These are phyloP conservation scores for Zasmidium citrigriseum DNA, from an alignment of 2,329 filamentous ascomycete genomes.

Conservation along the genomic window DNA sequence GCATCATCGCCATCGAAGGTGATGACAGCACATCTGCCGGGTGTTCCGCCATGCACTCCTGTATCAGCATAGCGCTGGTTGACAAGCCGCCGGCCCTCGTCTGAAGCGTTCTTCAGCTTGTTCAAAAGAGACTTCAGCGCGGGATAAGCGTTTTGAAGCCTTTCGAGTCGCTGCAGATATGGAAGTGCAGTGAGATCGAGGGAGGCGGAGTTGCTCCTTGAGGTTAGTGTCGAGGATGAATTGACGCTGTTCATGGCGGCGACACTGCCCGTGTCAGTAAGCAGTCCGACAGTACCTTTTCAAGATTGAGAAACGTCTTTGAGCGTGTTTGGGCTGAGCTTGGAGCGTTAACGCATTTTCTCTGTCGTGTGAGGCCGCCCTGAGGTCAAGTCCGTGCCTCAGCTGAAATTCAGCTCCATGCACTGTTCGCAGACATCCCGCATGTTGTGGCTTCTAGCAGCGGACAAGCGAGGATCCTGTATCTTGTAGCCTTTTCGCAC, in stretches of 20 bases:
- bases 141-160: constrained; percentile 3
- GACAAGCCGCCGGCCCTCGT: constrained; percentile 11
- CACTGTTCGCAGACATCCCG: no score
- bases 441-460: no score
- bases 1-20: constrained; percentile 2
- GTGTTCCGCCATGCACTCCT: background rate
- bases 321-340: no score
- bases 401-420: no score
- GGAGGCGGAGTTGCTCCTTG: background rate
- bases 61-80: background rate
- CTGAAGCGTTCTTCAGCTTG: constrained; percentile 12
- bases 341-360: no score
- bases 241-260: background rate
- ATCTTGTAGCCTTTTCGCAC: no score
- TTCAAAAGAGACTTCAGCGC: constrained; percentile 9
- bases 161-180: constrained; percentile 4
- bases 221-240: background rate
- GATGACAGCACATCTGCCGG: constrained; percentile 18
- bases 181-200: background rate
- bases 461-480: no score
- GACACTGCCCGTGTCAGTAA: background rate
- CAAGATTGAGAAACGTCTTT: no score
- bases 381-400: no score
- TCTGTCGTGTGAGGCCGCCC: no score
- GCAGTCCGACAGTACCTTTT: background rate